These are phyloP conservation scores for Pulveroboletus frians DNA, from an alignment of 768 basidiomycete genomes.

Conservation along the genomic window DNA sequence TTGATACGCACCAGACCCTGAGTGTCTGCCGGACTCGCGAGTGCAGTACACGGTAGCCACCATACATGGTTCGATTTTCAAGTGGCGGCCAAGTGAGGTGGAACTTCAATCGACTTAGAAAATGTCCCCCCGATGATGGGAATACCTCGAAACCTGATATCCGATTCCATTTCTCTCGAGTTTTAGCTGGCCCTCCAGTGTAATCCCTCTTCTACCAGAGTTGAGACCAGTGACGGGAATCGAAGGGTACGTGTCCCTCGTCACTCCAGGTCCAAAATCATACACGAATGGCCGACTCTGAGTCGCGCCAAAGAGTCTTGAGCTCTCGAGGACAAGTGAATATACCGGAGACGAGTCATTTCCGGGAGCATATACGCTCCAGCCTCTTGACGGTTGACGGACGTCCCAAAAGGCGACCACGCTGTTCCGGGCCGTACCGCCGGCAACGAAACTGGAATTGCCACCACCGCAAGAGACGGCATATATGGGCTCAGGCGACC, in stretches of 20 bases:
- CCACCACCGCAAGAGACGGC: constrained; percentile 73
- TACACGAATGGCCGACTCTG: constrained; percentile 73
- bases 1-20: not conserved
- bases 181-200: constrained; percentile 20
- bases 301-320: constrained; percentile 73
- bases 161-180: constrained; percentile 38
- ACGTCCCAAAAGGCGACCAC: constrained; percentile 83
- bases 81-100: not conserved
- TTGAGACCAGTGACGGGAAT: constrained; percentile 23
- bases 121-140: constrained; percentile 24
- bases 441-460: constrained; percentile 57
- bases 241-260: constrained; percentile 49
- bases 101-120: constrained; percentile 2
- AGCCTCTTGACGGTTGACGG: constrained; percentile 54
- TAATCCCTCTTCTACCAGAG: constrained; percentile 18
- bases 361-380: constrained; percentile 77
- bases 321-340: constrained; percentile 66
- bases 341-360: constrained; percentile 80
- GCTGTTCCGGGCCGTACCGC: constrained; percentile 72
- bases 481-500: constrained; percentile 71
- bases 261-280: constrained; percentile 70
- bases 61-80: not conserved
- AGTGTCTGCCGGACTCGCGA: not conserved
- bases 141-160: constrained; percentile 49
- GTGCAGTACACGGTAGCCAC: not conserved